These are phyloP conservation scores for Termitomyces sp. DNA, from an alignment of 768 basidiomycete genomes.

Conservation along the genomic window DNA sequence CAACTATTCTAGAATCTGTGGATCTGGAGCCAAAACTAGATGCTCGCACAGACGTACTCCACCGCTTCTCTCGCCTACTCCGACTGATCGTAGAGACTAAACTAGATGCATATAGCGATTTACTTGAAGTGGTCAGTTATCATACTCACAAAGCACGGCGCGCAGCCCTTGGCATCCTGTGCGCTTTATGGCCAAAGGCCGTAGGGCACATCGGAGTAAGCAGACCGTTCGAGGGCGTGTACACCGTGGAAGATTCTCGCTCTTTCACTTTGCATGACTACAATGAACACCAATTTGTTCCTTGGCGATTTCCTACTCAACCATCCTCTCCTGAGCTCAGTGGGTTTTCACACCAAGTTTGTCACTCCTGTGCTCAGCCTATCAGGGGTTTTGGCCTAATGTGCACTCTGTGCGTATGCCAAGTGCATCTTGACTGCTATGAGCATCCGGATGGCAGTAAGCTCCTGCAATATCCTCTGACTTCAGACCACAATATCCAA, in stretches of 20 bases:
- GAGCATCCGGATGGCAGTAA: constrained; percentile 64
- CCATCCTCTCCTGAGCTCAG: constrained; percentile 22
- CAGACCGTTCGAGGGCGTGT: constrained; percentile 42
- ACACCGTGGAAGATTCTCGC: constrained; percentile 21
- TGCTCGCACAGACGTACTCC: constrained; percentile 31
- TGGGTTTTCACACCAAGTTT: constrained; percentile 39
- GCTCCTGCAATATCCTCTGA: constrained; percentile 48
- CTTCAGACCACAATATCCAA: constrained; percentile 42
- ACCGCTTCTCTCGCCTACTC: constrained; percentile 54
- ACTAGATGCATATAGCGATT: constrained; percentile 65
- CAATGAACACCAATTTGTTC: constrained; percentile 61
- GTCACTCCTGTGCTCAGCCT: constrained; percentile 49
- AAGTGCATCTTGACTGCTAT: constrained; percentile 78
- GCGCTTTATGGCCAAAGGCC: constrained; percentile 63
- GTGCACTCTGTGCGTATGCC: constrained; percentile 67
- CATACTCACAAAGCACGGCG: constrained; percentile 52
- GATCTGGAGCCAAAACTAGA: constrained; percentile 30
- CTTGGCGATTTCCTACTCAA: constrained; percentile 52
- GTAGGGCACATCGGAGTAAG: constrained; percentile 66
- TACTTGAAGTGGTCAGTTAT: constrained; percentile 71
- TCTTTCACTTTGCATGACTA: constrained; percentile 13
- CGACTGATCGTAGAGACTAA: constrained; percentile 52
- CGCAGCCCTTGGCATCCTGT: constrained; percentile 52
- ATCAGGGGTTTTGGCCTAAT: constrained; percentile 69
- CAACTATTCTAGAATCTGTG: constrained; percentile 56